Conservation (phyloP, 2,329 filamentous ascomycete genomes). For the Phaeomoniella chlamydospora region DNA sequence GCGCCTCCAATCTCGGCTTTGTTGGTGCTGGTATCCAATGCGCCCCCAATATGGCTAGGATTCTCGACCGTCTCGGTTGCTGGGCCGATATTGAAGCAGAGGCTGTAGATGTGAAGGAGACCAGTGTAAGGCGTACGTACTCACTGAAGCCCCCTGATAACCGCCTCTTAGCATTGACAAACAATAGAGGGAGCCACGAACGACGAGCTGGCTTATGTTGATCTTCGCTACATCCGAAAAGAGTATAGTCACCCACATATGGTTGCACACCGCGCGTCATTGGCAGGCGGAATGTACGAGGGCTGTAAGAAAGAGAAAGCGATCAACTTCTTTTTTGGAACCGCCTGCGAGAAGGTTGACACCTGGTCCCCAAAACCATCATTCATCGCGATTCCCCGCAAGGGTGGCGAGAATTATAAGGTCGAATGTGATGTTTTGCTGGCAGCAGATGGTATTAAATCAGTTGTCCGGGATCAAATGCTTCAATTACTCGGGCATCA, state of each 20-base stretch:
- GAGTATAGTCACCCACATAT: conserved; percentile 66
- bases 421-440: conserved; percentile 36
- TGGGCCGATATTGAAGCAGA: conserved; percentile 58
- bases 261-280: conserved; percentile 61
- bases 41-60: conserved; percentile 67
- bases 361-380: conserved; percentile 45
- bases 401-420: conserved; percentile 34
- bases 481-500: conserved; percentile 19
- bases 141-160: too few species aligned
- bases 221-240: conserved; percentile 50
- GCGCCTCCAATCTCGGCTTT: conserved; percentile 59
- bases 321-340: conserved; percentile 57
- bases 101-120: conserved; percentile 55
- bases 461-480: conserved; percentile 27
- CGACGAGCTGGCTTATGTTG: conserved; percentile 54
- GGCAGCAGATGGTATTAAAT: conserved; percentile 41
- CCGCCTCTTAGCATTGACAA: too few species aligned
- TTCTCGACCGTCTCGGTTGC: conserved; percentile 57
- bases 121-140: conserved; percentile 50
- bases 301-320: conserved; percentile 49
- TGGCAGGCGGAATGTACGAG: conserved; percentile 55
- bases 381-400: conserved; percentile 45
- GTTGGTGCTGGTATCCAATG: conserved; percentile 77
- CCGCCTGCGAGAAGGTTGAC: conserved; percentile 38
- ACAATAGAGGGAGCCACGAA: conserved; percentile 49